A percentile compares a stretch with the other conserved stretches of the same genome.
Conservation (phyloP, 2,329 filamentous ascomycete genomes). For the Arachnopeziza araneosa region DNA sequence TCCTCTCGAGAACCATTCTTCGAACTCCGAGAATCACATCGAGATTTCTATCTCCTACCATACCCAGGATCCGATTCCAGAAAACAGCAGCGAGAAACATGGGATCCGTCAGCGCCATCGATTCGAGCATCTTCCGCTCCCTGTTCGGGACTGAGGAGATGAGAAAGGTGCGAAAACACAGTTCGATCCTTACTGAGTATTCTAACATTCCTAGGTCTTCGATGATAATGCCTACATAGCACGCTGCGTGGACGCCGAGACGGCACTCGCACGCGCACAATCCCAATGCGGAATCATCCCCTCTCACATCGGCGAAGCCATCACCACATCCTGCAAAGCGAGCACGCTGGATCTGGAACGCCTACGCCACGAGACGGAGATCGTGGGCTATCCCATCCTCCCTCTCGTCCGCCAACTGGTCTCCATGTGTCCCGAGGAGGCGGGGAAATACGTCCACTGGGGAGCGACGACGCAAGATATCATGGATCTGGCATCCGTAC, state of each 20-base stretch:
- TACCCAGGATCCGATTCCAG: neutral
- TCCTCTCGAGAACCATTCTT: neutral
- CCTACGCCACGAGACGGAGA: slow-evolving; percentile 39
- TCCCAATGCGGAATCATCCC: slow-evolving; percentile 43
- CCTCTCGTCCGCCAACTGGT: slow-evolving; percentile 45
- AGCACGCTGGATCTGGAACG: slow-evolving; percentile 39
- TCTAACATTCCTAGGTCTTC: slow-evolving; percentile 33
- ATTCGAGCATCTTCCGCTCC: slow-evolving; percentile 46
- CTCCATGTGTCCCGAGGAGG: slow-evolving; percentile 27
- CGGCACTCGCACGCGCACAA: slow-evolving; percentile 46
- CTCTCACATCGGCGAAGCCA: slow-evolving; percentile 29
- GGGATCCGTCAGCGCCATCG: slow-evolving; percentile 33
- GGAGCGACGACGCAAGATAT: slow-evolving; percentile 55
- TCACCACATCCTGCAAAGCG: slow-evolving; percentile 31
- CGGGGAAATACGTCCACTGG: slow-evolving; percentile 49
- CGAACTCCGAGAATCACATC: neutral
- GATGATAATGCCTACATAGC: slow-evolving; percentile 44
- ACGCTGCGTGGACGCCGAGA: slow-evolving; percentile 45
- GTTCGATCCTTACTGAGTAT: neutral
- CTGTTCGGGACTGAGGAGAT: slow-evolving; percentile 48
- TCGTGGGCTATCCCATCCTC: slow-evolving; percentile 49
- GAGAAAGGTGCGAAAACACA: slow-evolving; percentile 29
- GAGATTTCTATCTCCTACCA: neutral
- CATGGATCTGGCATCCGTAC: slow-evolving; percentile 48
- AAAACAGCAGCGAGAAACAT: slow-evolving; percentile 7